A percentile compares a stretch with the other conserved stretches of the same genome.
These are phyloP conservation scores for Lasiosphaeris hirsuta DNA, from an alignment of 495 filamentous ascomycete species.

Conservation along the genomic window DNA sequence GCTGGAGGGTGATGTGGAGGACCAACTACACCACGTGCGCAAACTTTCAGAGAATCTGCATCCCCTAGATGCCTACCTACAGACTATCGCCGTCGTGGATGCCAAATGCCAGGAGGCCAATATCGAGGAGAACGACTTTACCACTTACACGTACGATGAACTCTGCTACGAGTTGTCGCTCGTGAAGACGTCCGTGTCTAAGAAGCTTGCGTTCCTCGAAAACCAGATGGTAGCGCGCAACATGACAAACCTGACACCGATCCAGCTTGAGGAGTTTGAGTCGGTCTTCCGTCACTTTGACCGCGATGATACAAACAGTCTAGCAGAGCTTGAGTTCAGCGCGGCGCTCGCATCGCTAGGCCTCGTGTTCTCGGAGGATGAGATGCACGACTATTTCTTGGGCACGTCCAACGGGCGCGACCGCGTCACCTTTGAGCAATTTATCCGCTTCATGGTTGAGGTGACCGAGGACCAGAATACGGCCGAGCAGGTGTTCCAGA, in stretches of 20 bases:
- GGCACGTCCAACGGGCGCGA: slow-evolving; percentile 70
- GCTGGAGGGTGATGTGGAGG: slow-evolving; percentile 91
- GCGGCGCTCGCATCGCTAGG: slow-evolving; percentile 91
- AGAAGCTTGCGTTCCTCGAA: slow-evolving; percentile 93
- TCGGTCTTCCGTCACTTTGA: slow-evolving; percentile 97
- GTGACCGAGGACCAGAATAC: slow-evolving; percentile 98
- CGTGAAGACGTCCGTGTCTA: slow-evolving; percentile 83
- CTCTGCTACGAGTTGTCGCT: slow-evolving; percentile 89
- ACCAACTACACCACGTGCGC: slow-evolving; percentile 82
- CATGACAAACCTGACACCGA: slow-evolving; percentile 98
- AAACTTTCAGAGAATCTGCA: slow-evolving; percentile 75
- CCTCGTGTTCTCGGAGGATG: slow-evolving; percentile 88
- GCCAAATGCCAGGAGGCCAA: slow-evolving; percentile 92
- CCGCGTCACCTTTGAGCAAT: slow-evolving; percentile 94
- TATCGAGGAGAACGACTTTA: slow-evolving; percentile 98
- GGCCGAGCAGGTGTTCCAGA: slow-evolving; percentile 95
- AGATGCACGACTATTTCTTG: slow-evolving; percentile 90
- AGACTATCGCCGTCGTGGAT: slow-evolving; percentile 76
- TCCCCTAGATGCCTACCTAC: slow-evolving; percentile 82
- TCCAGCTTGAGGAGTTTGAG: slow-evolving; percentile 97
- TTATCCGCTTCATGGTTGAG: slow-evolving; percentile 98
- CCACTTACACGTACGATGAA: slow-evolving; percentile 95
- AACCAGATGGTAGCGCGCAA: slow-evolving; percentile 94
- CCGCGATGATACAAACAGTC: slow-evolving; percentile 81
- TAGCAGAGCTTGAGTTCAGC: slow-evolving; percentile 93